Evolutionary conservation across 768 basidiomycete genomes (phyloP), one percentile per base, ranked within the genome.

Genomic region (Boletus huronensis): DNA sequence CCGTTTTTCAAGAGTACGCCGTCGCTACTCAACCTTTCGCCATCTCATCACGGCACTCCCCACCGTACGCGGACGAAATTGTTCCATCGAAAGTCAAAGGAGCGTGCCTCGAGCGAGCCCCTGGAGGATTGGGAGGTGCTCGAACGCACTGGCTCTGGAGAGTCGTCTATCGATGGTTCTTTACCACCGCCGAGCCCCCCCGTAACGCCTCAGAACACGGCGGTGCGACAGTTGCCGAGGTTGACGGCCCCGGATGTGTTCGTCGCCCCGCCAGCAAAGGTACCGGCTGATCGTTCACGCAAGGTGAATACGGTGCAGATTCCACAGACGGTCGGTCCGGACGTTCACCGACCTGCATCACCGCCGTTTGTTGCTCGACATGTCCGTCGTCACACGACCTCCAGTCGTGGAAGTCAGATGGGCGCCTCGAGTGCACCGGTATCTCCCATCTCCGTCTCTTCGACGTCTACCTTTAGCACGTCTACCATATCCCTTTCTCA

Each of bases 1-100:
- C 71, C 70, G 7, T 69, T 70, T 45, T 70, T 70, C 26, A 70
- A 70, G 67, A 70, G 70, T 25, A 67, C 70, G 9, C 65, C 70
- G 3, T 71, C 70, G 45, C 42, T 70, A 1, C 58, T 67, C 26
- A 71, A 67, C 34, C 25, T 66, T n/a, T 69, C 70, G 1, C 67
- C 69, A 4, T 69, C 70, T 23, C 62, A 67, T 8, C 68, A 72
- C 34, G 69, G 70, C 45, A 65, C 58, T 35, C 52, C 68, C 16
- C 55, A 60, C 10, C 65, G 71, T 49, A 52, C 69, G 34, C 69
- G 71, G 36, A 50, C 67, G 7, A 70, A 71, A 31, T n/a, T 72
- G 26, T 70, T 70, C 48, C 69, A 72, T 52, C 63, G 70, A 41
- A 70, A 71, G 57, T 67, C 71, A 19, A 70, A 70, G 53, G 69